Conservation (phyloP, 768 basidiomycete genomes). For the Trametes elegans region DNA sequence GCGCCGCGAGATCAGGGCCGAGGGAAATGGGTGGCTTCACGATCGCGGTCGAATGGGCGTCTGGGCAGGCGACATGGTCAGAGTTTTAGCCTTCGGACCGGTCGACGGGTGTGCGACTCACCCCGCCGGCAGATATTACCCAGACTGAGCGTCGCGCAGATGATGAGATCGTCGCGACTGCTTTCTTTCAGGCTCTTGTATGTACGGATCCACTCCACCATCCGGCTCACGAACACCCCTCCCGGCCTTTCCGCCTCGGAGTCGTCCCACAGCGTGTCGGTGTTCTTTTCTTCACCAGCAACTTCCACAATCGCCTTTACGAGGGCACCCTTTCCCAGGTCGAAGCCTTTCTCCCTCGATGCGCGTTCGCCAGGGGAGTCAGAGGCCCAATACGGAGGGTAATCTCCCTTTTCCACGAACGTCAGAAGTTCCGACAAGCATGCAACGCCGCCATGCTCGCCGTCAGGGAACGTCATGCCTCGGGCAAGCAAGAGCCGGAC, state of each 20-base stretch:
- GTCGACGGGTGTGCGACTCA: conserved; percentile 30
- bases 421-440: conserved; percentile 64
- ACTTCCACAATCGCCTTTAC: conserved; percentile 86
- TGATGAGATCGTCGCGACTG: conserved; percentile 70
- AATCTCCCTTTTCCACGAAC: conserved; percentile 73
- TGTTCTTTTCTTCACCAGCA: conserved; percentile 77
- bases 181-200: conserved; percentile 42
- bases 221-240: conserved; percentile 67
- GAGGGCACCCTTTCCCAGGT: conserved; percentile 80
- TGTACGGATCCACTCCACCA: conserved; percentile 73
- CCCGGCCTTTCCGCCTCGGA: conserved; percentile 54
- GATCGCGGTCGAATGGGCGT: conserved; percentile 57
- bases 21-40: conserved; percentile 49
- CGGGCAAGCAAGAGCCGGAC: conserved; percentile 71
- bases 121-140: conserved; percentile 82
- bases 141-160: conserved; percentile 79
- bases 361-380: conserved; percentile 46
- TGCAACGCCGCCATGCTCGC: conserved; percentile 50
- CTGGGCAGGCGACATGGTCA: conserved; percentile 34
- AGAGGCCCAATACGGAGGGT: conserved; percentile 61
- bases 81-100: conserved; percentile 11
- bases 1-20: conserved; percentile 60
- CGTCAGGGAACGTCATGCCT: conserved; percentile 53
- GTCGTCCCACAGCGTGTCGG: conserved; percentile 75
- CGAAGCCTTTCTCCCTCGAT: conserved; percentile 68